Conservation (phyloP, 495 filamentous ascomycete genomes). For the Terfezia claveryi region DNA sequence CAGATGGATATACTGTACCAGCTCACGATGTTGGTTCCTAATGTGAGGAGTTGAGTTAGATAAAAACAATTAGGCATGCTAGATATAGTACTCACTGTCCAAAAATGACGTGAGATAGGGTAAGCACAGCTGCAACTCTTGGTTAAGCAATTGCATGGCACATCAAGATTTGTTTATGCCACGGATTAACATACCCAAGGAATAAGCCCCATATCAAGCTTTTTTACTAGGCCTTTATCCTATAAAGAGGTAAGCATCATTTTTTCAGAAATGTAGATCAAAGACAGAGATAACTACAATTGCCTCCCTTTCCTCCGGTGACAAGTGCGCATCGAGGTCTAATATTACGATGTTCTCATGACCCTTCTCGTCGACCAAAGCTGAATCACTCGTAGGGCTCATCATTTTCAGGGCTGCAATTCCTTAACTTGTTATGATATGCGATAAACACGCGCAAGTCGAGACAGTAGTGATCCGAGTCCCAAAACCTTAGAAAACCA, state of each 20-base stretch:
- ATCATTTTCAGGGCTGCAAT: too few species aligned
- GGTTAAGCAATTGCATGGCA: too few species aligned
- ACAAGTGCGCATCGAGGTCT: conserved; percentile 49
- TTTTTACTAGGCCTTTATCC: conserved; percentile 47
- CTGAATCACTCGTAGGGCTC: too few species aligned
- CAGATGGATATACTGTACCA: neutral
- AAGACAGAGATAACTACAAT: conserved; percentile 30
- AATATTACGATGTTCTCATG: too few species aligned
- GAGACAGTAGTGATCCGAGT: too few species aligned
- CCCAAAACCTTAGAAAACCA: too few species aligned
- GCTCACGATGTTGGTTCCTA: neutral
- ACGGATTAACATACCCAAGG: conserved; percentile 34
- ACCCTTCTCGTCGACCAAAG: too few species aligned
- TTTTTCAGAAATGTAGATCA: neutral
- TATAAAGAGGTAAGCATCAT: conserved; percentile 13
- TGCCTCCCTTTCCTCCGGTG: conserved; percentile 39
- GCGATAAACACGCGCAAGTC: too few species aligned
- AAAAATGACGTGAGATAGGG: conserved; percentile 73
- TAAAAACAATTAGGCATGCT: conserved; percentile 2
- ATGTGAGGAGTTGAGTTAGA: neutral
- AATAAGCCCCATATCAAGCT: conserved; percentile 47
- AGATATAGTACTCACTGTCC: conserved; percentile 31
- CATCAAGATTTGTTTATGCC: neutral
- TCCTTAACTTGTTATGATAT: too few species aligned
- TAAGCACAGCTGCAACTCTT: conserved; percentile 34